A percentile compares a stretch with the other conserved stretches of the same genome.
Evolutionary conservation across 2,329 filamentous ascomycete species (phyloP).

Genomic region (Pseudogymnoascus sp.): DNA sequence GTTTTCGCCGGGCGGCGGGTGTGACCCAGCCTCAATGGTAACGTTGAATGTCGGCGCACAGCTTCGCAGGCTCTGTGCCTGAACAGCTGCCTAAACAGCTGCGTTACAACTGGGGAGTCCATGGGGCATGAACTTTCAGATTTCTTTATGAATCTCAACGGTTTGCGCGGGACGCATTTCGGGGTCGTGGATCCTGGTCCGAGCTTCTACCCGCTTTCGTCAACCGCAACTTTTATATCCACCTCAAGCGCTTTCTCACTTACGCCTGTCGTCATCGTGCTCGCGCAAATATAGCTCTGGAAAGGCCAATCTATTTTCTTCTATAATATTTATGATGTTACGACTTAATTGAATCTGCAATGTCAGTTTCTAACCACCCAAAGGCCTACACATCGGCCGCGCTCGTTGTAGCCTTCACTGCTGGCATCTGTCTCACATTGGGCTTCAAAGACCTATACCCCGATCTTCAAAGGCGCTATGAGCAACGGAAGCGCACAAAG

Average conservation of each 20-base stretch:
- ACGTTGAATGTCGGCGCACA: constrained; percentile 32
- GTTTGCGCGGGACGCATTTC: constrained; percentile 8
- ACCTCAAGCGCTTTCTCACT: constrained; percentile 12
- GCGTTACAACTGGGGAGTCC: constrained; percentile 72
- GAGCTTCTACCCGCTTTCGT: constrained; percentile 10
- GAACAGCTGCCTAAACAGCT: constrained; percentile 80
- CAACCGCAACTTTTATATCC: constrained; percentile 14
- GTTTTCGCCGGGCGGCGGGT: constrained; percentile 32
- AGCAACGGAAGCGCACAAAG: constrained; percentile 32
- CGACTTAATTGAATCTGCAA: constrained; percentile 26
- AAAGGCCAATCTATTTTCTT: constrained; percentile 6
- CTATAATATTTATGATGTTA: constrained; percentile 5
- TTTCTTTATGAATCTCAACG: constrained; percentile 8
- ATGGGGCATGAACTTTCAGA: constrained; percentile 38
- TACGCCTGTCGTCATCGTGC: constrained; percentile 10
- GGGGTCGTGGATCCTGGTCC: constrained; percentile 1
- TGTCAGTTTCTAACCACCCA: constrained; percentile 55
- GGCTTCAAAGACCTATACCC: constrained; percentile 75
- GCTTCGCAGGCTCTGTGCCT: constrained; percentile 60
- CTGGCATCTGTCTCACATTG: constrained; percentile 66
- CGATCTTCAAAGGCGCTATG: constrained; percentile 59
- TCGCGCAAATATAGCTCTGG: not conserved
- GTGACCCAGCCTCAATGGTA: constrained; percentile 24
- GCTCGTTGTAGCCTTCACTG: constrained; percentile 63
- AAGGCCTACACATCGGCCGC: constrained; percentile 57